Evolutionary conservation across 805 yeast species (phyloP).

Genomic region (Schwanniomyces occidentalis): DNA sequence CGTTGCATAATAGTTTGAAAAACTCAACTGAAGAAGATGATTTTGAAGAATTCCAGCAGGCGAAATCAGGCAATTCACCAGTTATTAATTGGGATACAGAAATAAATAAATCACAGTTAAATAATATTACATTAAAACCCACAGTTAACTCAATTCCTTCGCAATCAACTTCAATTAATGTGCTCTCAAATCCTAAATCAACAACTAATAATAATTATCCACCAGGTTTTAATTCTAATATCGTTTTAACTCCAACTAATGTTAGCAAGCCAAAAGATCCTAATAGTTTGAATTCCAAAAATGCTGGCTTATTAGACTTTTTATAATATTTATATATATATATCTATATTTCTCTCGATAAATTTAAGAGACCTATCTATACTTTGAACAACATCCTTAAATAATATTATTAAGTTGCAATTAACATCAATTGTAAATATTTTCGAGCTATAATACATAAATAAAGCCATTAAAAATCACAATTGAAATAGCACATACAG

Average conservation of each 20-base stretch:
- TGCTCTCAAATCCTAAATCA: neutral
- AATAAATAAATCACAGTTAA: conserved; percentile 3
- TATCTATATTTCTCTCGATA: too few relatives aligned
- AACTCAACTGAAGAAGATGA: conserved; percentile 20
- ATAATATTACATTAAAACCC: conserved; percentile 2
- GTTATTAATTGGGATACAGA: conserved; percentile 18
- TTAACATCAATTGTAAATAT: too few relatives aligned
- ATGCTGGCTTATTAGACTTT: conserved; percentile 1
- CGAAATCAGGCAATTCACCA: conserved; percentile 1
- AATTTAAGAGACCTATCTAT: too few relatives aligned
- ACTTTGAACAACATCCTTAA: too few relatives aligned
- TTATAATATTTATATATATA: too few relatives aligned
- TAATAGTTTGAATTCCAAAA: too few relatives aligned
- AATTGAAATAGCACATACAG: too few relatives aligned
- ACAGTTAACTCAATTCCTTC: conserved; percentile 2
- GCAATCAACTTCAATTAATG: neutral
- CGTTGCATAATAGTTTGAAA: conserved; percentile 25
- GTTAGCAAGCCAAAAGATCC: too few relatives aligned
- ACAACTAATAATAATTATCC: conserved; percentile 21
- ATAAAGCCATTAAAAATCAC: too few relatives aligned
- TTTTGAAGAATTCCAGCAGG: conserved; percentile 28
- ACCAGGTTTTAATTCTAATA: conserved; percentile 31
- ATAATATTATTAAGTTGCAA: too few relatives aligned
- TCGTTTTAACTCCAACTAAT: conserved; percentile 27
- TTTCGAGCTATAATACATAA: too few relatives aligned